A percentile compares a stretch with the other conserved stretches of the same genome.
These are phyloP conservation scores for Eutrema yunnanense DNA, from an alignment of 345 rosid species.

Conservation along the genomic window DNA sequence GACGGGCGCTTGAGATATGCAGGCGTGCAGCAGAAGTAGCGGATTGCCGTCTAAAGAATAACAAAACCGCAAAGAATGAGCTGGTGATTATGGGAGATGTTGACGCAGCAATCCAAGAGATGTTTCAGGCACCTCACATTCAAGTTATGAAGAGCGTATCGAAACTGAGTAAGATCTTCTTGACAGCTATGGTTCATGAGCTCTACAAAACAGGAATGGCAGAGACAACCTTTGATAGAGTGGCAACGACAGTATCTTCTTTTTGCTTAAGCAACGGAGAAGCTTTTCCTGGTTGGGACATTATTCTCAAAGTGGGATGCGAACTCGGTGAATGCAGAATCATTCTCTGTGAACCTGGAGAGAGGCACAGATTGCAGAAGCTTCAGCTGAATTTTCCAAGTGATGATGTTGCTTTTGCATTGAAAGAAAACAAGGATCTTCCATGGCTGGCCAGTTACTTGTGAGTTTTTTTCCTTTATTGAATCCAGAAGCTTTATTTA, in stretches of 20 bases:
- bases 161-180: slow-evolving; percentile 68
- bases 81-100: slow-evolving; percentile 74
- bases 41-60: slow-evolving; percentile 54
- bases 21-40: slow-evolving; percentile 96
- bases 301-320: slow-evolving; percentile 73
- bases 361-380: slow-evolving; percentile 78
- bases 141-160: slow-evolving; percentile 82
- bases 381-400: slow-evolving; percentile 96
- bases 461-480: slow-evolving; percentile 29
- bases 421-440: slow-evolving; percentile 70
- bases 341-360: slow-evolving; percentile 76
- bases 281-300: slow-evolving; percentile 93
- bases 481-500: slow-evolving; percentile 6
- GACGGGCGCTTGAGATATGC: slow-evolving; percentile 95
- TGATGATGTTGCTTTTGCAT: slow-evolving; percentile 88
- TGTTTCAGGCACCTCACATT: slow-evolving; percentile 98
- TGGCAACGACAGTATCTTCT: slow-evolving; percentile 59
- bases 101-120: slow-evolving; percentile 89
- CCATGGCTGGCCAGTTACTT: slow-evolving; percentile 84
- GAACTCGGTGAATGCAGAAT: slow-evolving; percentile 89
- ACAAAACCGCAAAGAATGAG: slow-evolving; percentile 42
- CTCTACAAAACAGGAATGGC: slow-evolving; percentile 94
- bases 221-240: slow-evolving; percentile 88
- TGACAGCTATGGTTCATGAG: slow-evolving; percentile 91
- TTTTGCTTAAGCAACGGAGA: slow-evolving; percentile 74